Base-by-base conservation (phyloP, 1,284 basidiomycete genomes). In the Boletus subluridellus region DNA sequence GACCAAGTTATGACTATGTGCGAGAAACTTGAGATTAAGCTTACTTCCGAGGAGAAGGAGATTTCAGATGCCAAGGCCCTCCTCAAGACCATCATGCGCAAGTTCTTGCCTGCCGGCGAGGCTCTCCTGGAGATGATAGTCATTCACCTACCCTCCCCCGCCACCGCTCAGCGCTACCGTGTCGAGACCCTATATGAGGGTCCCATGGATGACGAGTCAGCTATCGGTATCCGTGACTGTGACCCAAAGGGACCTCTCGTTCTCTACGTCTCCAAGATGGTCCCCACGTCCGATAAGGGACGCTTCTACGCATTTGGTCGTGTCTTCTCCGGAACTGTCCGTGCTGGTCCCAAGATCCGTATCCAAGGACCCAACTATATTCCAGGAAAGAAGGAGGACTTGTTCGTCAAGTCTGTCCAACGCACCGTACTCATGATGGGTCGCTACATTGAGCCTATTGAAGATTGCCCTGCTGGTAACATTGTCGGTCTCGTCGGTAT, bases 291-390 rank as follows among this genome's bases (percentile, higher is more conserved):
- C 70, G 97, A 99, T 81, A 99, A 99, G 82, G 97, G 97, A 73
- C 95, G 97, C 66, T 99, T 99, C 92, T 99, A 99, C 80, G 97
- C 97, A 66, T 99, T 99, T 78, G 97, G 97, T 80, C 97, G 97
- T 87, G 90, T 99, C 82, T 99, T 99, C 87, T 94, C 97, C 64
- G 97, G 97, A 77, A 98, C 95, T 66, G 94, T 98, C 73, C 87
- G 86, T 69, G 89, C 97, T 62, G 97, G 97, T 62, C 97, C 96
- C 74, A 99, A 99, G 83, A 89, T 98, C 80, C 95, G 97, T 74
- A 99, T 99, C 73, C 97, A 99, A 80, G 97, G 97, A 54, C 97
- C 96, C 69, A 99, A 99, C 87, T 99, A 97, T 79, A 69, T 95
- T 62, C 96, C 97, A 57, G 97, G 97, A 71, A 97, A 96, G 89